phyloP scores from a whole-genome alignment of 192 early-diverging fungal species.

The Coemansia sp. region DNA sequence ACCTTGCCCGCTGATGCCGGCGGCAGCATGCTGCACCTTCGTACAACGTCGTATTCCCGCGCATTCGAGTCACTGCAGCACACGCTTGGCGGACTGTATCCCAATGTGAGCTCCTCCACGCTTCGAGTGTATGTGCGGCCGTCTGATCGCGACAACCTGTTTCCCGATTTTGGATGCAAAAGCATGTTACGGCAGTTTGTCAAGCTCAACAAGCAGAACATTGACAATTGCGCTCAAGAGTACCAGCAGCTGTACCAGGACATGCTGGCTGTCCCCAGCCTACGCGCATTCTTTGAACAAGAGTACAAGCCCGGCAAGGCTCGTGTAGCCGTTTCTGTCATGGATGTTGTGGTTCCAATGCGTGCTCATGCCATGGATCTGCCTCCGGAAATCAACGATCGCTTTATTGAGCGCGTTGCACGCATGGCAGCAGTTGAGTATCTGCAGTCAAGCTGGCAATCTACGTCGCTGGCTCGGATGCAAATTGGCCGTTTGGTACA shows the following conservation, averaged over 20 bases:
- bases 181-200: conserved; percentile 17
- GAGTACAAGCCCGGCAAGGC: conserved; percentile 2
- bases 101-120: conserved; percentile 13
- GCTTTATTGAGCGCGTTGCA: conserved; percentile 23
- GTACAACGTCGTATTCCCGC: conserved; percentile 59
- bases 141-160: conserved; percentile 28
- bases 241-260: conserved; percentile 22
- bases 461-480: conserved; percentile 27
- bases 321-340: conserved; percentile 11
- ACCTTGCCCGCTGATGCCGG: conserved; percentile 4
- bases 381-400: conserved; percentile 29
- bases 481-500: conserved; percentile 30
- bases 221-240: conserved; percentile 12
- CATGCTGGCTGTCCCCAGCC: conserved; percentile 18
- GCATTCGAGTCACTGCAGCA: conserved; percentile 70
- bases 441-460: conserved; percentile 17
- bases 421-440: conserved; percentile 20
- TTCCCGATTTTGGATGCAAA: conserved; percentile 25
- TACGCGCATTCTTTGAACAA: conserved; percentile 14
- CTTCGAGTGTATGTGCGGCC: conserved; percentile 39
- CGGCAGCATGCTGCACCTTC: conserved; percentile 51
- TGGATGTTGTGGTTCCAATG: conserved; percentile 25
- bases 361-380: conserved; percentile 28
- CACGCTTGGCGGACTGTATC: conserved; percentile 61
- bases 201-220: conserved; percentile 9